Percentiles rank a stretch among this genome's conserved stretches.
Evolutionary conservation across 2,329 filamentous ascomycete species (phyloP).

Genomic region (Penicillium sp.): DNA sequence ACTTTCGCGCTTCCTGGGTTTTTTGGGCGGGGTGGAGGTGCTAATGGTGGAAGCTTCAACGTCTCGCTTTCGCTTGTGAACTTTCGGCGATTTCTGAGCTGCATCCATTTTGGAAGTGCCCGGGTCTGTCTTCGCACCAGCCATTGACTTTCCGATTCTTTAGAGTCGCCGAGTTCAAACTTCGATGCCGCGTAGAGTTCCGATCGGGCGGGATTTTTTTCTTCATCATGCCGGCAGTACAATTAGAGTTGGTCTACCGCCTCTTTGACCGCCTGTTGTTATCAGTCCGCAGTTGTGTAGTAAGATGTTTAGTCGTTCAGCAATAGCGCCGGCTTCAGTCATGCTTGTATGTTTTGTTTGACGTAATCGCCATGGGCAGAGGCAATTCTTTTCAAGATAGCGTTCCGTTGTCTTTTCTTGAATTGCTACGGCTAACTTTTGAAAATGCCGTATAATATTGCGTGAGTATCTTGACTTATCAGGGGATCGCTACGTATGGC

Average conservation of each 20-base stretch:
- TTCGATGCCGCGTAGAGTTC: neutral
- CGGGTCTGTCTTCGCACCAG: slow-evolving; percentile 42
- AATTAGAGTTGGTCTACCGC: slow-evolving; percentile 1
- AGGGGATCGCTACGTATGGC: slow-evolving; percentile 1
- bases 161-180: slow-evolving; percentile 7
- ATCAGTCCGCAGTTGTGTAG: neutral
- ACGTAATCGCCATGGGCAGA: slow-evolving; percentile 19
- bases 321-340: neutral
- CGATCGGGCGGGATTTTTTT: slow-evolving; percentile 12
- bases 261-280: slow-evolving; percentile 4
- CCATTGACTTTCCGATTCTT: slow-evolving; percentile 33
- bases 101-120: slow-evolving; percentile 33
- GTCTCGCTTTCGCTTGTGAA: slow-evolving; percentile 33
- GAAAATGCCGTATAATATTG: slow-evolving; percentile 64
- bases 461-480: slow-evolving; percentile 42
- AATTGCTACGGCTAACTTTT: slow-evolving; percentile 18
- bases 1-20: slow-evolving; percentile 26
- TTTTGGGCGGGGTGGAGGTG: slow-evolving; percentile 35
- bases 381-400: neutral
- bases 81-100: slow-evolving; percentile 19
- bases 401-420: slow-evolving; percentile 8
- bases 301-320: neutral
- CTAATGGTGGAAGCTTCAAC: slow-evolving; percentile 21
- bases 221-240: slow-evolving; percentile 21
- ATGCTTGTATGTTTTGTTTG: slow-evolving; percentile 1